A percentile compares a stretch with the other conserved stretches of the same genome.
Conservation (phyloP, 2,329 filamentous ascomycete species). For the Trichoderma koningii region DNA sequence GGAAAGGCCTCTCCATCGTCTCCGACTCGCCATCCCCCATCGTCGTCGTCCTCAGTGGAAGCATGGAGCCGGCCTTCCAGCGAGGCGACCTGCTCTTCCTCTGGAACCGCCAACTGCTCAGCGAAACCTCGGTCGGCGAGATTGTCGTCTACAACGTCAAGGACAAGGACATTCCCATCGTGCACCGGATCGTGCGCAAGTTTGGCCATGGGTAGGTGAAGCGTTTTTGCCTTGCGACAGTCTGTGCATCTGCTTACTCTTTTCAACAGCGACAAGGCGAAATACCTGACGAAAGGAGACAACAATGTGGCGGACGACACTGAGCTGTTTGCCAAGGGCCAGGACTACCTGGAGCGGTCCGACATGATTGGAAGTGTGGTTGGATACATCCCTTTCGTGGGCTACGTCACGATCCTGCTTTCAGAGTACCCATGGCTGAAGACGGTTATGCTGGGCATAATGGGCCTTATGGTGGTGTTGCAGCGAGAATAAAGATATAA, state of each 20-base stretch:
- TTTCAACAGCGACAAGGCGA: constrained; percentile 52
- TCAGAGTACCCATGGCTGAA: constrained; percentile 97
- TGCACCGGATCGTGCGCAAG: constrained; percentile 84
- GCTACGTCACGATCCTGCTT: constrained; percentile 94
- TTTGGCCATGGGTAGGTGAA: constrained; percentile 59
- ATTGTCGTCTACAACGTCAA: constrained; percentile 75
- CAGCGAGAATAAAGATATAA: constrained; percentile 70
- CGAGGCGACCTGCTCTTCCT: constrained; percentile 74
- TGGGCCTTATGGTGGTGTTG: constrained; percentile 90
- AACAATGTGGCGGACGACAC: constrained; percentile 95
- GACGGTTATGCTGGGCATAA: constrained; percentile 88
- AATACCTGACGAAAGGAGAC: constrained; percentile 94
- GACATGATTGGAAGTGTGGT: constrained; percentile 94
- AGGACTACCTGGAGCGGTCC: constrained; percentile 81
- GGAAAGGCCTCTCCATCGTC: constrained; percentile 82
- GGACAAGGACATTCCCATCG: constrained; percentile 96
- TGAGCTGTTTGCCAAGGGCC: constrained; percentile 78
- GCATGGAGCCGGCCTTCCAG: constrained; percentile 82
- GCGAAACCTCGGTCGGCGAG: constrained; percentile 58
- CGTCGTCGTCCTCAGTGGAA: constrained; percentile 81
- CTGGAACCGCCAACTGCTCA: constrained; percentile 69
- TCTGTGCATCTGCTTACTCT: neutral
- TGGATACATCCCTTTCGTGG: constrained; percentile 90
- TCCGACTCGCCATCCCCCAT: constrained; percentile 77
- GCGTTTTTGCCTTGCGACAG: neutral